phyloP scores from a whole-genome alignment of 495 filamentous ascomycete genomes.

The Ramalina intermedia region DNA sequence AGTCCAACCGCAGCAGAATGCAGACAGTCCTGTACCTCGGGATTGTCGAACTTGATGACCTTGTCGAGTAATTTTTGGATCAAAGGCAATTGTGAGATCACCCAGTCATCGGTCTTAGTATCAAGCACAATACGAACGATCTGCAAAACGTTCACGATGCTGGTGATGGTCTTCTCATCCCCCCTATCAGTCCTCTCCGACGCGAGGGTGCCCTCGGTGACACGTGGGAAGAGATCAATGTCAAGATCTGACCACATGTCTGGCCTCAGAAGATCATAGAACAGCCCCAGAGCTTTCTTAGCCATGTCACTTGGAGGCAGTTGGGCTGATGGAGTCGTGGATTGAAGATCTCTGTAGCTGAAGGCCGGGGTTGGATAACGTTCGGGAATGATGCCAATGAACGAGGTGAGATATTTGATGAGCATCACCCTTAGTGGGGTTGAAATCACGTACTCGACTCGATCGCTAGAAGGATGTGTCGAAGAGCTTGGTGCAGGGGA shows the following conservation, averaged over 20 bases:
- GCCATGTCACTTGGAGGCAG: constrained; percentile 57
- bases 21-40: constrained; percentile 84
- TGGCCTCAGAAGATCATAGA: constrained; percentile 77
- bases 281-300: constrained; percentile 65
- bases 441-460: constrained; percentile 55
- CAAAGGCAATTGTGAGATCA: constrained; percentile 53
- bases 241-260: constrained; percentile 88
- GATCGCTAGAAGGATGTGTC: constrained; percentile 37
- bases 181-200: constrained; percentile 50
- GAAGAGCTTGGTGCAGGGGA: constrained; percentile 32
- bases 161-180: constrained; percentile 60
- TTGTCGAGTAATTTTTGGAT: constrained; percentile 89
- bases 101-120: constrained; percentile 79
- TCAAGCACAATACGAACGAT: constrained; percentile 77
- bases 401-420: constrained; percentile 84
- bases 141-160: constrained; percentile 83
- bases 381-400: constrained; percentile 80
- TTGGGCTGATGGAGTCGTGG: constrained; percentile 29
- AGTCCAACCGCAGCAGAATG: constrained; percentile 54
- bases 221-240: constrained; percentile 76
- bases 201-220: constrained; percentile 68
- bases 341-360: constrained; percentile 40
- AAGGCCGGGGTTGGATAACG: constrained; percentile 60
- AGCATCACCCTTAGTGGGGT: constrained; percentile 53
- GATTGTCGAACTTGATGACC: constrained; percentile 67